These are phyloP conservation scores for Rhodomyrtus psidioides DNA, from an alignment of 441 rosid genomes.

Conservation along the genomic window DNA sequence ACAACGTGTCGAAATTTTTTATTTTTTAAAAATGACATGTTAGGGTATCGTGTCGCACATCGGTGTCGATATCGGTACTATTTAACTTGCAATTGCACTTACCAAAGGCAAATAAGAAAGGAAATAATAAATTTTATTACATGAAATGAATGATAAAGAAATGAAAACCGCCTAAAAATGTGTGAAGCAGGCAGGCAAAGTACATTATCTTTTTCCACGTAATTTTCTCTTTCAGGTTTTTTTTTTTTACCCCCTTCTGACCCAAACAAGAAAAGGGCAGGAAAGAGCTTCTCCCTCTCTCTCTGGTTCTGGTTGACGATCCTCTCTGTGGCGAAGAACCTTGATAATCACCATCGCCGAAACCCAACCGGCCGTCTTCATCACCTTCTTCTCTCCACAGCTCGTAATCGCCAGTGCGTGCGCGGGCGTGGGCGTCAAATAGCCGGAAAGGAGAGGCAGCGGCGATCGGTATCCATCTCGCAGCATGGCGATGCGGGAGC, in stretches of 20 bases:
- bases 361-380: background rate
- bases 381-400: background rate
- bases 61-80: too few species aligned
- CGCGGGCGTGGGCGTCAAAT: background rate
- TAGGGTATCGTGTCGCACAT: too few species aligned
- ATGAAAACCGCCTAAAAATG: background rate
- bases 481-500: conserved; percentile 88
- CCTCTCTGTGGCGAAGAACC: background rate
- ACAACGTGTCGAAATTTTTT: too few species aligned
- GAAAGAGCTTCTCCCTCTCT: background rate
- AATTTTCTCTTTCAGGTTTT: background rate
- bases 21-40: too few species aligned
- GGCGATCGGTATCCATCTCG: background rate
- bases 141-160: background rate
- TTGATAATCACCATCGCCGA: background rate
- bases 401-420: background rate
- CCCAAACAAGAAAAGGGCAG: background rate
- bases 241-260: background rate
- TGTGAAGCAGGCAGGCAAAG: background rate
- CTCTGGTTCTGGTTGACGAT: background rate
- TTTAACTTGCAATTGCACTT: background rate
- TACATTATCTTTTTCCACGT: background rate
- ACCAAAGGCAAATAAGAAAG: background rate
- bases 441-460: background rate
- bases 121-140: background rate